Evolutionary conservation across 257 asterid species (phyloP).

Genomic region (Lithospermum erythrorhizon): DNA sequence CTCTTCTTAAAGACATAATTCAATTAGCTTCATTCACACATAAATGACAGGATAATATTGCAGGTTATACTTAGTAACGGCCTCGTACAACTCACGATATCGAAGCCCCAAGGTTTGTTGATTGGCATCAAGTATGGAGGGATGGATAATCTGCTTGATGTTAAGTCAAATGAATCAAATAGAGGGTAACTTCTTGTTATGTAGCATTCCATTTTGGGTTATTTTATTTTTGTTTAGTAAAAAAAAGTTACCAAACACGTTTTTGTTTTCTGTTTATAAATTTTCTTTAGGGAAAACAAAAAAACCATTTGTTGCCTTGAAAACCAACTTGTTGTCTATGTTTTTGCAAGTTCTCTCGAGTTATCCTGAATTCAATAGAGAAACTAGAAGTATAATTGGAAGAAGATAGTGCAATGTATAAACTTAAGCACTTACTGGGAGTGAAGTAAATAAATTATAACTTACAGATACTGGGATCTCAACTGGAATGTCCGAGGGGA

Average conservation of each 20-base stretch:
- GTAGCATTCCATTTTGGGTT: neutral
- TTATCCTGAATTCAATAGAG: too few relatives aligned
- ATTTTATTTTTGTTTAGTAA: too few relatives aligned
- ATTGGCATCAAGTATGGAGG: constrained; percentile 48
- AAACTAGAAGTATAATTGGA: too few relatives aligned
- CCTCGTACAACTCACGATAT: constrained; percentile 29
- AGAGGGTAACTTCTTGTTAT: constrained; percentile 33
- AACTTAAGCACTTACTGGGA: neutral
- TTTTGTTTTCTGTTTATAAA: too few relatives aligned
- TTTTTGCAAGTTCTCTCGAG: too few relatives aligned
- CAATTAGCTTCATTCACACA: neutral
- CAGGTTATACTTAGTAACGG: constrained; percentile 44
- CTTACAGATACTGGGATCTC: constrained; percentile 51
- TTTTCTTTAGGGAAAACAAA: too few relatives aligned
- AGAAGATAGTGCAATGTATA: neutral
- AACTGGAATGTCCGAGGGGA: constrained; percentile 53
- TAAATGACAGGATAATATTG: constrained; percentile 1
- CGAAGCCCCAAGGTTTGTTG: constrained; percentile 38
- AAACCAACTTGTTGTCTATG: too few relatives aligned
- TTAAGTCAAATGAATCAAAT: constrained; percentile 34
- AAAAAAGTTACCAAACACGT: too few relatives aligned
- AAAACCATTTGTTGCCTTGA: too few relatives aligned
- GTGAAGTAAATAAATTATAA: too few relatives aligned
- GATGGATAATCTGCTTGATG: constrained; percentile 36
- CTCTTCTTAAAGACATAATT: neutral